Conservation (phyloP, 257 asterid species). For the Nicotiana otophora region DNA sequence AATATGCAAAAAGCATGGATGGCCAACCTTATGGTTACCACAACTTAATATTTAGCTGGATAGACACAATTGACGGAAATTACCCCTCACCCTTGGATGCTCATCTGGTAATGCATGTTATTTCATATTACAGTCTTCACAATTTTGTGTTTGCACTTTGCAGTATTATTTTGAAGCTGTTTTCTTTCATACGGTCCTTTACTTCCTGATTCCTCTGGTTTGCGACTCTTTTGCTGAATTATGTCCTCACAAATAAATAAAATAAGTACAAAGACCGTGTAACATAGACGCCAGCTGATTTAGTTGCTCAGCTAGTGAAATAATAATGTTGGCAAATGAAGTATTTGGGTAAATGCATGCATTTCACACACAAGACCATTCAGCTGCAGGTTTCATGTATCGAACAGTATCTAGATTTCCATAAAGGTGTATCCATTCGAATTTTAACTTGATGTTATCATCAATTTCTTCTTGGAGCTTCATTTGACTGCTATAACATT, state of each 20-base stretch:
- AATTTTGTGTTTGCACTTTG: not conserved
- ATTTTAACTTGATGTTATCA: not conserved
- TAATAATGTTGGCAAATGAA: not conserved
- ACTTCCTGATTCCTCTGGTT: slow-evolving; percentile 3
- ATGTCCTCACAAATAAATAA: not conserved
- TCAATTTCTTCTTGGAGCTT: not conserved
- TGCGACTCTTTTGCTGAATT: not conserved
- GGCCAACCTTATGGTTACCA: slow-evolving; percentile 86
- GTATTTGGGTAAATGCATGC: not conserved
- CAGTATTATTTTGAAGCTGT: not conserved
- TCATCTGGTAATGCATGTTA: slow-evolving; percentile 58
- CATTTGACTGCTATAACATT: not conserved
- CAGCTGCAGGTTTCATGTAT: not conserved
- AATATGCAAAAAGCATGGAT: slow-evolving; percentile 77
- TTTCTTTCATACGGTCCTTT: not conserved
- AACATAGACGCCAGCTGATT: not conserved
- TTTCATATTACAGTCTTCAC: not conserved
- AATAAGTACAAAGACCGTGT: not conserved
- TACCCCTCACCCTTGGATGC: slow-evolving; percentile 87
- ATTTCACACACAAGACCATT: not conserved
- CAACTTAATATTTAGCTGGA: slow-evolving; percentile 94
- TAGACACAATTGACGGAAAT: slow-evolving; percentile 70
- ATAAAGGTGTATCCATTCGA: not conserved
- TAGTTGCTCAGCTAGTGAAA: not conserved
- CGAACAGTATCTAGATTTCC: not conserved